A percentile compares a stretch with the other conserved stretches of the same genome.
phyloP scores from a whole-genome alignment of 768 basidiomycete genomes.

The Porpolomopsis calyptriformis region DNA sequence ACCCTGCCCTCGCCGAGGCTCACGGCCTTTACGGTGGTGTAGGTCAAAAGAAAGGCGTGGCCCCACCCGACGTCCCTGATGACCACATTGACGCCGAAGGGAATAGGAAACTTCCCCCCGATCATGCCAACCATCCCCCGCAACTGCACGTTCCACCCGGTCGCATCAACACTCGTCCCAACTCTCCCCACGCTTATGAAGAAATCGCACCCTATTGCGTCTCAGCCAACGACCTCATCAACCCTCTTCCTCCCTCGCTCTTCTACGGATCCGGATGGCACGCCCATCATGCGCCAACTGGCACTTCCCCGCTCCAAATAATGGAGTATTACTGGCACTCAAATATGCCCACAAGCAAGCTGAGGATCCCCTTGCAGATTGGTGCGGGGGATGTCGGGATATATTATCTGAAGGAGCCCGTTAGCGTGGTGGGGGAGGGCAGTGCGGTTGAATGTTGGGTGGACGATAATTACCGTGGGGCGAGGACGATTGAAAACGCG shows the following conservation, averaged over 20 bases:
- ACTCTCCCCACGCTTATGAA: constrained; percentile 46
- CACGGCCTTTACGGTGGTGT: constrained; percentile 74
- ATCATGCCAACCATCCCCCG: constrained; percentile 16
- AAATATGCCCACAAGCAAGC: constrained; percentile 68
- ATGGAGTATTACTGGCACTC: constrained; percentile 87
- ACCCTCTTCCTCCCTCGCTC: constrained; percentile 87
- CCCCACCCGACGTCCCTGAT: constrained; percentile 29
- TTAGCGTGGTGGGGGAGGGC: constrained; percentile 44
- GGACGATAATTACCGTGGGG: constrained; percentile 84
- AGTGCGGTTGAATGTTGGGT: constrained; percentile 90
- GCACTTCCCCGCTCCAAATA: constrained; percentile 33
- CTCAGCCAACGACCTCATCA: constrained; percentile 94
- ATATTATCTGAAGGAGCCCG: constrained; percentile 76
- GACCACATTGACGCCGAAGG: constrained; percentile 23
- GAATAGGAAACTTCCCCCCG: constrained; percentile 5
- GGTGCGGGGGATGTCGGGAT: constrained; percentile 89
- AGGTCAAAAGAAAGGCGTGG: constrained; percentile 72
- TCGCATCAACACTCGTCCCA: constrained; percentile 61
- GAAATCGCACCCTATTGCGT: constrained; percentile 91
- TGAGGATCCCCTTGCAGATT: constrained; percentile 75
- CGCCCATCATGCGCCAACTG: constrained; percentile 53
- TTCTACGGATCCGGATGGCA: constrained; percentile 94
- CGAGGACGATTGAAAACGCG: constrained; percentile 66
- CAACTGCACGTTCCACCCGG: constrained; percentile 53
- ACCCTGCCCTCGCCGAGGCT: constrained; percentile 18